phyloP scores from a whole-genome alignment of 495 filamentous ascomycete genomes.

The Xylaria venustula region DNA sequence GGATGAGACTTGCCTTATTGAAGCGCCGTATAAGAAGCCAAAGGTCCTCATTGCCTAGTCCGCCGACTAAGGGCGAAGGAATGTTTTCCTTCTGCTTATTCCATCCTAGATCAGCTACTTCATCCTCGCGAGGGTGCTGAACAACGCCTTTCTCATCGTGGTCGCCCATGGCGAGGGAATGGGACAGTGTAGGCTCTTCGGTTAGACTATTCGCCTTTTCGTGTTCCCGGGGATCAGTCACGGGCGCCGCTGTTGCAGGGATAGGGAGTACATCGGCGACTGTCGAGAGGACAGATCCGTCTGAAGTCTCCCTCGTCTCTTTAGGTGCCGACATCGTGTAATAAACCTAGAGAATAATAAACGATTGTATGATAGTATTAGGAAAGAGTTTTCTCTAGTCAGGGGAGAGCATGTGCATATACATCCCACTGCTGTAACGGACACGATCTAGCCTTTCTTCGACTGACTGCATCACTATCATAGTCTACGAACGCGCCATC shows the following conservation, averaged over 20 bases:
- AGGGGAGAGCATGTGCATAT: not conserved
- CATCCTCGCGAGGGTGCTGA: constrained; percentile 30
- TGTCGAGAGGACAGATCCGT: not conserved
- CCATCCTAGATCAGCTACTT: constrained; percentile 73
- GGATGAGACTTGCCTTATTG: constrained; percentile 61
- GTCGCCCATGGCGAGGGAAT: constrained; percentile 33
- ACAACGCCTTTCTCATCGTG: constrained; percentile 34
- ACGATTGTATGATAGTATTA: too few species aligned
- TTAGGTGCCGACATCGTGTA: constrained; percentile 3
- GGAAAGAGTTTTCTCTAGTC: not conserved
- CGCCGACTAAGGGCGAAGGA: constrained; percentile 63
- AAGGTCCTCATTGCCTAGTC: constrained; percentile 77
- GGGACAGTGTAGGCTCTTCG: constrained; percentile 36
- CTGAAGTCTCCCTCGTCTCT: constrained; percentile 4
- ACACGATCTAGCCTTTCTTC: not conserved
- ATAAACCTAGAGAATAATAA: too few species aligned
- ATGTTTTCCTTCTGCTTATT: constrained; percentile 58
- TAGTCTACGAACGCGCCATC: not conserved
- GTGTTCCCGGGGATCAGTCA: constrained; percentile 19
- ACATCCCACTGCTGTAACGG: constrained; percentile 1
- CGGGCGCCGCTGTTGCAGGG: constrained; percentile 30
- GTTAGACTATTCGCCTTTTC: constrained; percentile 26
- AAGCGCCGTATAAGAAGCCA: constrained; percentile 81
- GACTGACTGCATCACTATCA: not conserved
- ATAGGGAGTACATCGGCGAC: constrained; percentile 36